Base-by-base conservation (phyloP, 805 yeast species). In the Hanseniaspora occidentalis region DNA sequence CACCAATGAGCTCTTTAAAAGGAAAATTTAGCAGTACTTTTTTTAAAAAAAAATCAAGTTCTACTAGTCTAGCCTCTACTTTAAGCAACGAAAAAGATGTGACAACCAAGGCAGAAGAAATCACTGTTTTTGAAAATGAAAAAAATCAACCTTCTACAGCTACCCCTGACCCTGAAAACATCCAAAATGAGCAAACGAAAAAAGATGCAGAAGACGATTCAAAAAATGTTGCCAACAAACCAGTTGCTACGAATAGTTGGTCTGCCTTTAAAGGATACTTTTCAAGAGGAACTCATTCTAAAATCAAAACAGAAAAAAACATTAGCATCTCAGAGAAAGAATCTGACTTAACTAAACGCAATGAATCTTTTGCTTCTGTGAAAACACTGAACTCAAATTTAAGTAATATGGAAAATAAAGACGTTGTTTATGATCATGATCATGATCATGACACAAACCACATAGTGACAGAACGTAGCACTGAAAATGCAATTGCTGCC, bases 1-100 rank as follows among this genome's bases (percentile, higher is more conserved):
- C 57, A 41, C 47, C 57, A 10, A 42, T 56, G 22, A 47, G 52
- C 3, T 45, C 46, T 13, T 47, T 58, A 18, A 60, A 58, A 41
- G 58, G 57, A 42, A 49, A 47, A 40, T 42, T 57, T 6, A 37
- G 26, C 14, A 43, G 37, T 18, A 21, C 41, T 41, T 14, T 45
- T 43, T 31, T 43, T 49, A 8, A 46, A 50, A 38, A 58, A 53
- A 23, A 47, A 55, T 21, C 50, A 57, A 5, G 60, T 63, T 29
- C 51, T 51, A 20, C 59, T 61, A 38, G 60, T 53, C 37, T 39
- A 4, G 18, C n/a, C 3, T 29, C 18, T n/a, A 25, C 29, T 14
- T 25, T 5, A 25, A 25, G 8, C 29, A 25, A 25, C n/a, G n/a
- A n/a, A n/a, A n/a, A n/a, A n/a, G n/a, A n/a, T n/a, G n/a, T n/a